These are phyloP conservation scores for Dipodascus albidus DNA, from an alignment of 805 yeast species.

Conservation along the genomic window DNA sequence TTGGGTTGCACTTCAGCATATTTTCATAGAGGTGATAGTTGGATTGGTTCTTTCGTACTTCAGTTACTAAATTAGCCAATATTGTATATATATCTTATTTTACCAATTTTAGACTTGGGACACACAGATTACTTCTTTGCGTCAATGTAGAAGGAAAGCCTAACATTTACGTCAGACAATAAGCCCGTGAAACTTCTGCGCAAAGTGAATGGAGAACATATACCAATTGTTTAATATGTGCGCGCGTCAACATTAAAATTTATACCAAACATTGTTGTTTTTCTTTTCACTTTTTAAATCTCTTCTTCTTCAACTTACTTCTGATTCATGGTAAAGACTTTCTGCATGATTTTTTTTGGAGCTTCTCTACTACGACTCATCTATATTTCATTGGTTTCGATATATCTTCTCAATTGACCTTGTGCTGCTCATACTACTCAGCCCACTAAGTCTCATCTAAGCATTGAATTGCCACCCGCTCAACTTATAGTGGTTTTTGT, in stretches of 20 bases:
- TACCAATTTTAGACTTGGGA: not conserved
- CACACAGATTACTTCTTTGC: not conserved
- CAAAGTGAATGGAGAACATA: too few species aligned
- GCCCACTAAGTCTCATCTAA: not conserved
- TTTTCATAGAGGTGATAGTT: constrained; percentile 12
- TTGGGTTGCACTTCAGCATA: constrained; percentile 40
- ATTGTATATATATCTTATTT: not conserved
- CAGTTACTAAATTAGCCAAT: not conserved
- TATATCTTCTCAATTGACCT: not conserved
- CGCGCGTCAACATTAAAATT: too few species aligned
- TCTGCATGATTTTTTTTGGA: not conserved
- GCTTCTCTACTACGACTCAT: not conserved
- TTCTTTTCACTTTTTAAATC: too few species aligned
- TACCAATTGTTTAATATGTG: too few species aligned
- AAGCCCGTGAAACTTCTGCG: not conserved
- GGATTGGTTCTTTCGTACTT: not conserved
- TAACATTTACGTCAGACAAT: not conserved
- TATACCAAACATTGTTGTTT: too few species aligned
- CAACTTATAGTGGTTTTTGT: too few species aligned
- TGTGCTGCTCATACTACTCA: not conserved
- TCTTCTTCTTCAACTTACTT: not conserved
- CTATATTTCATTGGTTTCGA: too few species aligned
- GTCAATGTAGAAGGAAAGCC: not conserved
- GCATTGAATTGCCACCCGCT: constrained; percentile 1
- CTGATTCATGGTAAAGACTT: not conserved